Evolutionary conservation across 495 filamentous ascomycete species (phyloP).

Genomic region (Pyrenopolyporus hunteri): DNA sequence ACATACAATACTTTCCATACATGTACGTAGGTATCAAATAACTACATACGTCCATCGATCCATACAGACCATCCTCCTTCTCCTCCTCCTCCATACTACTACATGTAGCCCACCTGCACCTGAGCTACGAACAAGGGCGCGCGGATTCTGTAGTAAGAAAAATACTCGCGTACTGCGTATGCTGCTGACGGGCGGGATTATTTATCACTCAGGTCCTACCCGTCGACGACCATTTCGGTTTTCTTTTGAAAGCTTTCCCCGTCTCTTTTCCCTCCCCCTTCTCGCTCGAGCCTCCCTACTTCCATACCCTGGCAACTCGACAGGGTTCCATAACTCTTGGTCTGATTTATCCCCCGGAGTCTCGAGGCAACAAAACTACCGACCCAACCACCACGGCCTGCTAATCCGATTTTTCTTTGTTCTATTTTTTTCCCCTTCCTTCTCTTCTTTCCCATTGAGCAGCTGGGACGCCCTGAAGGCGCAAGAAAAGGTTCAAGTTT

Average conservation of each 20-base stretch:
- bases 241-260: slow-evolving; percentile 12
- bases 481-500: background rate
- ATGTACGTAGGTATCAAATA: background rate
- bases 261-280: slow-evolving; percentile 6
- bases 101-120: background rate
- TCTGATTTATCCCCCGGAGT: slow-evolving; percentile 30
- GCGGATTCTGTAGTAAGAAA: slow-evolving; percentile 25
- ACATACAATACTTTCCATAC: slow-evolving; percentile 20
- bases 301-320: slow-evolving; percentile 18
- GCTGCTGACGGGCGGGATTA: slow-evolving; percentile 34
- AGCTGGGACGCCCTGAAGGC: slow-evolving; percentile 7
- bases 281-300: slow-evolving; percentile 30
- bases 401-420: slow-evolving; percentile 14
- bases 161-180: slow-evolving; percentile 4
- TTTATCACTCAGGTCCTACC: slow-evolving; percentile 38
- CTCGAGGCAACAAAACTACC: slow-evolving; percentile 31
- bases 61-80: too few species aligned
- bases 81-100: too few species aligned
- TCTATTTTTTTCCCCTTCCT: background rate
- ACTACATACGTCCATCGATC: too few species aligned
- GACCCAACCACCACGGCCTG: slow-evolving; percentile 13
- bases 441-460: slow-evolving; percentile 4
- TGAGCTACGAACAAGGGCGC: slow-evolving; percentile 17
- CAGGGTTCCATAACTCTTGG: slow-evolving; percentile 25
- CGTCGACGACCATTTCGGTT: slow-evolving; percentile 11